Conservation (phyloP, 139 green algal species). For the Ettlia oleoabundans region DNA sequence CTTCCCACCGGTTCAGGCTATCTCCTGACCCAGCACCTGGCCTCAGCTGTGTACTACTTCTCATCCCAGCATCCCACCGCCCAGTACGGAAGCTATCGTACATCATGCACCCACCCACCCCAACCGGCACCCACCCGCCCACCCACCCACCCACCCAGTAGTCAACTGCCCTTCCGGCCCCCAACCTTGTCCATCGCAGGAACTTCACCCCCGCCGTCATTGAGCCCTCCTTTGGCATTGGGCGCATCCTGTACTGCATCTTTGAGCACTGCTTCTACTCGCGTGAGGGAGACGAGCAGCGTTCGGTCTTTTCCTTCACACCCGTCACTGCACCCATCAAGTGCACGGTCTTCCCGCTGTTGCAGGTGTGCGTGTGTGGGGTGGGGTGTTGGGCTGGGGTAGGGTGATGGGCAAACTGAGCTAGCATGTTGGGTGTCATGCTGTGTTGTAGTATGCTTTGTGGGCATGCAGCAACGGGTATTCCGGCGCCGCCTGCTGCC, state of each 20-base stretch:
- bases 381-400: background rate
- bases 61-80: too few relatives aligned
- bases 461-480: too few relatives aligned
- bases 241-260: constrained; percentile 98
- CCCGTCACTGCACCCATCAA: constrained; percentile 96
- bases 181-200: constrained; percentile 36
- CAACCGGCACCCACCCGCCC: too few relatives aligned
- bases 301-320: constrained; percentile 85
- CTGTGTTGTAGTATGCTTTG: too few relatives aligned
- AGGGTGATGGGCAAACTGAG: too few relatives aligned
- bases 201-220: constrained; percentile 94
- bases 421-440: too few relatives aligned
- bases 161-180: too few relatives aligned
- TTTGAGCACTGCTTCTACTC: constrained; percentile 98
- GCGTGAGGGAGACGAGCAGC: constrained; percentile 74
- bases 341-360: constrained; percentile 93
- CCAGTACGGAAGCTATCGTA: too few relatives aligned
- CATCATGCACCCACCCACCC: too few relatives aligned
- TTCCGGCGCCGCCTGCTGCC: too few relatives aligned
- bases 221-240: constrained; percentile 99
- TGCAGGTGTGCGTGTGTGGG: constrained; percentile 56
- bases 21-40: background rate
- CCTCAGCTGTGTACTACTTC: too few relatives aligned
- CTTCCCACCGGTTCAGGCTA: background rate
- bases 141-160: too few relatives aligned